These are phyloP conservation scores for Vigna angularis DNA, from an alignment of 306 rosid genomes.

Conservation along the genomic window DNA sequence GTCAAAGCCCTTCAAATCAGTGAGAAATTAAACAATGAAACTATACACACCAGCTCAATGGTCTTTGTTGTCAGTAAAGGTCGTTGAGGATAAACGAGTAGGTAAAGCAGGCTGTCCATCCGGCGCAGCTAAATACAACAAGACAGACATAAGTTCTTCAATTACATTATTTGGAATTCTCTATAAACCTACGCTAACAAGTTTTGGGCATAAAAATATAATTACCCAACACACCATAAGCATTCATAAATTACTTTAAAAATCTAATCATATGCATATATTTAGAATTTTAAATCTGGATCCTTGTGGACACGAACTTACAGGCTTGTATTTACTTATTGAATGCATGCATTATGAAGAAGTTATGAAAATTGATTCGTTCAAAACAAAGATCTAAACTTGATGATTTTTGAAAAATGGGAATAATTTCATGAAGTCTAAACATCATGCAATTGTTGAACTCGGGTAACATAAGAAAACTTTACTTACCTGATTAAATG, in stretches of 20 bases:
- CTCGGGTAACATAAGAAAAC: slow-evolving; percentile 29
- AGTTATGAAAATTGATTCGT: slow-evolving; percentile 21
- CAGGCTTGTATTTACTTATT: slow-evolving; percentile 1
- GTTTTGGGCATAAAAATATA: background rate
- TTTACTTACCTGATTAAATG: slow-evolving; percentile 80
- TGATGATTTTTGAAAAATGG: background rate
- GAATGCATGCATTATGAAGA: background rate
- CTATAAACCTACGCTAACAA: too few relatives aligned
- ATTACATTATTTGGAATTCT: background rate
- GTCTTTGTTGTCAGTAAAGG: slow-evolving; percentile 90
- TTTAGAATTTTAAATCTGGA: slow-evolving; percentile 7
- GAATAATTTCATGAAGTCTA: slow-evolving; percentile 3
- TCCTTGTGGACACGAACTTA: slow-evolving; percentile 16
- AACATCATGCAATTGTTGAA: background rate
- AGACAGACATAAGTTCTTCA: slow-evolving; percentile 30
- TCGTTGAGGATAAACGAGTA: slow-evolving; percentile 93
- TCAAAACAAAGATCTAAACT: slow-evolving; percentile 10
- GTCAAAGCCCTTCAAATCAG: background rate
- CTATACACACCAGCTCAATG: slow-evolving; percentile 89
- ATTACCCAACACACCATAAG: slow-evolving; percentile 19
- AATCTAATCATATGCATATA: background rate
- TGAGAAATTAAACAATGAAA: slow-evolving; percentile 23
- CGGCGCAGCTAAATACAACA: slow-evolving; percentile 63
- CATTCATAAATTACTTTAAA: background rate
- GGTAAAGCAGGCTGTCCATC: slow-evolving; percentile 85